Conservation (phyloP, 2,329 filamentous ascomycete species). For the Fusarium phyllophilum region DNA sequence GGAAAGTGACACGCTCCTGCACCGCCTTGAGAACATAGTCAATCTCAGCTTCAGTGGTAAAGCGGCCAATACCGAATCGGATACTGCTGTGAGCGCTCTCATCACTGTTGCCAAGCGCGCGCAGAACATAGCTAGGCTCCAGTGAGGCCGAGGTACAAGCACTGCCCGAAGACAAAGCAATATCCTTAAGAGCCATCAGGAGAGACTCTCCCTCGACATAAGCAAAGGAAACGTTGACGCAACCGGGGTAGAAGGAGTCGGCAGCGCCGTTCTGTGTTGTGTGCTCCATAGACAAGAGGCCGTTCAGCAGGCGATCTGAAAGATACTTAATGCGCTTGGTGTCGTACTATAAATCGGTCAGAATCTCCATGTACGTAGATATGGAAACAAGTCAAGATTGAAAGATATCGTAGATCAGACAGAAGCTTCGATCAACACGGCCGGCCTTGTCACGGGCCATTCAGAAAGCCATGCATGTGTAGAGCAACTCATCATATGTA, state of each 20-base stretch:
- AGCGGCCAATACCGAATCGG: slow-evolving; percentile 94
- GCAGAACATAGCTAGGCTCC: slow-evolving; percentile 94
- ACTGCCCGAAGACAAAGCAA: slow-evolving; percentile 94
- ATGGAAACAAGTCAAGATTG: neutral
- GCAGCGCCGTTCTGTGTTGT: slow-evolving; percentile 90
- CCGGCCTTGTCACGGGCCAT: slow-evolving; percentile 70
- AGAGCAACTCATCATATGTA: slow-evolving; percentile 79
- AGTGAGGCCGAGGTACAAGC: slow-evolving; percentile 97
- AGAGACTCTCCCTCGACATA: slow-evolving; percentile 98
- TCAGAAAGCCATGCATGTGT: slow-evolving; percentile 93
- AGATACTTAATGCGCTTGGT: slow-evolving; percentile 83
- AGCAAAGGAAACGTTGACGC: slow-evolving; percentile 97
- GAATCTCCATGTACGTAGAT: slow-evolving; percentile 16
- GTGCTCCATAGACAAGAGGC: slow-evolving; percentile 89
- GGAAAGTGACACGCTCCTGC: slow-evolving; percentile 86
- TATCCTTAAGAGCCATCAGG: slow-evolving; percentile 97
- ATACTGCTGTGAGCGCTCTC: slow-evolving; percentile 99
- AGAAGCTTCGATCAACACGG: slow-evolving; percentile 73
- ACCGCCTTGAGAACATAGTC: slow-evolving; percentile 98
- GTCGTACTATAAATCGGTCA: slow-evolving; percentile 77
- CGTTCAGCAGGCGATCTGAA: slow-evolving; percentile 84
- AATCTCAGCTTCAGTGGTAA: slow-evolving; percentile 94
- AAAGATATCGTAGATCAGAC: slow-evolving; percentile 61
- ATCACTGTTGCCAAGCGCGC: slow-evolving; percentile 94
- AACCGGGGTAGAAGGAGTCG: slow-evolving; percentile 89